Evolutionary conservation across 1,284 basidiomycete species (phyloP), one percentile per base, ranked within the genome.

Genomic region (Austroboletus rostrupii): DNA sequence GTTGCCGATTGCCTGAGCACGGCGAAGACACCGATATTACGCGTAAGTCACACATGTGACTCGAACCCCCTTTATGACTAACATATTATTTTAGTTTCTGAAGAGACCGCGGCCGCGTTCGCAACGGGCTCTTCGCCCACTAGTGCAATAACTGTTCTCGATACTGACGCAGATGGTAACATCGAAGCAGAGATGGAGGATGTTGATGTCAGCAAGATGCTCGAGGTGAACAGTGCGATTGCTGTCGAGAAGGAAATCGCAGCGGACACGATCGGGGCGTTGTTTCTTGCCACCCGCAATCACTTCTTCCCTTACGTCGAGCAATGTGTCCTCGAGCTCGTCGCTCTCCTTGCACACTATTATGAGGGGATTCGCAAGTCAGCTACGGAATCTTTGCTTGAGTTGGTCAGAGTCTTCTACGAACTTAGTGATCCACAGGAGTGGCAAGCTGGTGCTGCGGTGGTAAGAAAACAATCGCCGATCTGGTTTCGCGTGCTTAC

Each of bases 231-330:
- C 76, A 93, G 90, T 61, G 95, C 95, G 41, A 89, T 99, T 58
- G 96, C 95, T 47, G 93, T 99, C 52, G 97, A 99, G 78, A 99
- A 99, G 74, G 97, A 99, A 76, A 97, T 98, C 52, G 96, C 97
- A 7, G 93, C 94, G 35, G 96, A 99, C 69, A 93, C 96, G 28
- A 87, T 99, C 55, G 93, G 96, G 50, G 89, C 92, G 48, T 74
- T 99, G 53, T 98, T 98, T 69, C 76, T 82, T 39, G 79, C 90
- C 43, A 96, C 93, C 47, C 84, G 85, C 64, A 71, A 70, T 36
- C 86, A 90, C 62, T 99, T 97, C 84, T 75, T 98, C 59, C 94
- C 94, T 5, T 99, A 83, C 68, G 82, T 92, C 52, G 89, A 92
- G 69, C 72, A 73, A 55, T 87, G 83, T 61, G 84, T 91, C 45